Conservation (phyloP, 2,329 filamentous ascomycete genomes). For the Fonsecaea multimorphosa region DNA sequence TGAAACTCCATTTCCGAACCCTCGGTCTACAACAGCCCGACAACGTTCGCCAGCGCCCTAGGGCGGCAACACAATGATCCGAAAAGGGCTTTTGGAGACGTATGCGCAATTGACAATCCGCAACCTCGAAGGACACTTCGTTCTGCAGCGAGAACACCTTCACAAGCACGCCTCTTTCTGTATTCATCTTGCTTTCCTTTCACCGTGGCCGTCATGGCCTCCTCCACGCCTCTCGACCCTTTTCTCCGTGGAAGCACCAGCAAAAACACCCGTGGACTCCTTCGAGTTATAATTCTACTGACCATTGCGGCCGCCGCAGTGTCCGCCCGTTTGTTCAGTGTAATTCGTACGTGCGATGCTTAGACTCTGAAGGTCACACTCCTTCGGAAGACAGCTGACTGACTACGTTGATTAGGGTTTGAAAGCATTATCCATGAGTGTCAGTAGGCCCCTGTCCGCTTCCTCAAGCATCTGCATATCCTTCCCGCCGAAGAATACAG, state of each 20-base stretch:
- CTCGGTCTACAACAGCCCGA: not conserved
- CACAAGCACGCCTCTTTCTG: not conserved
- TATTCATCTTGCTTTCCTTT: conserved; percentile 30
- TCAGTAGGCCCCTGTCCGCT: conserved; percentile 60
- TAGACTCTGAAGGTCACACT: not conserved
- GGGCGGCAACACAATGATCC: not conserved
- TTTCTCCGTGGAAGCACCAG: conserved; percentile 79
- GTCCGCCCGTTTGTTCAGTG: conserved; percentile 93
- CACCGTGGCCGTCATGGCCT: conserved; percentile 52
- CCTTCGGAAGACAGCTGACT: conserved; percentile 6
- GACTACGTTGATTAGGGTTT: conserved; percentile 66
- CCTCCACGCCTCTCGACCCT: conserved; percentile 53
- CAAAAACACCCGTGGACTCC: conserved; percentile 79
- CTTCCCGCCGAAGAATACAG: not conserved
- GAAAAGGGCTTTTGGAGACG: conserved; percentile 12
- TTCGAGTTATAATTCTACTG: conserved; percentile 86
- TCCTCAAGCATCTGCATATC: conserved; percentile 13
- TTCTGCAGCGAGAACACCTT: conserved; percentile 2
- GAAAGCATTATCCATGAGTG: conserved; percentile 99
- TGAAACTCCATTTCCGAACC: not conserved
- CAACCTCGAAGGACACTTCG: conserved; percentile 4
- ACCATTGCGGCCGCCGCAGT: conserved; percentile 91
- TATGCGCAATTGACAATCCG: conserved; percentile 10
- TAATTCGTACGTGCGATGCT: conserved; percentile 77
- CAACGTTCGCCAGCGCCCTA: not conserved